Evolutionary conservation across 169 alveolate species (phyloP).

Genomic region (Plasmodium gonderi): DNA sequence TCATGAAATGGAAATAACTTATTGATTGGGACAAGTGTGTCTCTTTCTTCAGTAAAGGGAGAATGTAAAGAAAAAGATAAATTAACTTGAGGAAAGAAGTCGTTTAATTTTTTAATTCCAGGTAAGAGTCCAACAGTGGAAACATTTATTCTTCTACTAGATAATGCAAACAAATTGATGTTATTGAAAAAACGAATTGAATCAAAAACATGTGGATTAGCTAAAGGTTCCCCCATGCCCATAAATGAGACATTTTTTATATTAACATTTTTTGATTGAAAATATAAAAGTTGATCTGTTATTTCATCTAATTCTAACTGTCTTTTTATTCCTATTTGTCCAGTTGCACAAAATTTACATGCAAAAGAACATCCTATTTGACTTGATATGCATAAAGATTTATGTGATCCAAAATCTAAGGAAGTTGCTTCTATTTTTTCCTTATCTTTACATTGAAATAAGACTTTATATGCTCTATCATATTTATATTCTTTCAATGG

Average conservation of each 20-base stretch:
- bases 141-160: constrained; percentile 85
- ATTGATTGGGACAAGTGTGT: constrained; percentile 85
- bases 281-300: constrained; percentile 87
- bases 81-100: constrained; percentile 87
- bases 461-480: constrained; percentile 86
- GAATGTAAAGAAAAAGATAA: constrained; percentile 88
- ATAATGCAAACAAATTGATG: constrained; percentile 78
- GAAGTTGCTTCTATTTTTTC: constrained; percentile 87
- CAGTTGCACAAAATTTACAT: constrained; percentile 92
- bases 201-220: constrained; percentile 90
- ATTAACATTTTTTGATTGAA: constrained; percentile 83
- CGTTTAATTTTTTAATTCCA: constrained; percentile 87
- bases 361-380: constrained; percentile 90
- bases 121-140: constrained; percentile 91
- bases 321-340: constrained; percentile 88
- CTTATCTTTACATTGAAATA: constrained; percentile 85
- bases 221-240: constrained; percentile 93
- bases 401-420: constrained; percentile 86
- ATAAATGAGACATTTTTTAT: constrained; percentile 88
- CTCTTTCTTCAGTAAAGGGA: constrained; percentile 84
- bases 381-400: constrained; percentile 88
- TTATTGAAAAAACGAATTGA: constrained; percentile 84
- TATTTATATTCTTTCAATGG: constrained; percentile 77
- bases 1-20: constrained; percentile 87
- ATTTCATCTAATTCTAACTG: constrained; percentile 89